phyloP scores from a whole-genome alignment of 805 yeast species.

The Sporopachydermia lactativora region DNA sequence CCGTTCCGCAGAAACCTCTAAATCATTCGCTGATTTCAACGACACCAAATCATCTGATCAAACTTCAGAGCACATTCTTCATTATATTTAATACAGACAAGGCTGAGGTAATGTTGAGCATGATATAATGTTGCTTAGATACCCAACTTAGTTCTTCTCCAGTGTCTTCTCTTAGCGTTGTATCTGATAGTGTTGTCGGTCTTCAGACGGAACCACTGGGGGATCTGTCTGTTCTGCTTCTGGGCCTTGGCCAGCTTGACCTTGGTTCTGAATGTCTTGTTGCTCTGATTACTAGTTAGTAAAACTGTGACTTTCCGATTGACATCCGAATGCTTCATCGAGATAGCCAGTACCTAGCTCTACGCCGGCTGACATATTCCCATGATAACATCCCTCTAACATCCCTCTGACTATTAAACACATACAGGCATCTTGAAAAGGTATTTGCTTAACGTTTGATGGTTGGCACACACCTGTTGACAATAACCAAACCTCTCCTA shows the following conservation, averaged over 20 bases:
- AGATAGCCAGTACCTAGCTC: too few species aligned
- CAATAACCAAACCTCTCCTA: too few species aligned
- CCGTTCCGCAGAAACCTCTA: too few species aligned
- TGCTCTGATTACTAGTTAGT: too few species aligned
- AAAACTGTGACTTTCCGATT: too few species aligned
- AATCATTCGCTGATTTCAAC: too few species aligned
- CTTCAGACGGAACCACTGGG: slow-evolving; percentile 99
- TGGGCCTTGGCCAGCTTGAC: slow-evolving; percentile 98
- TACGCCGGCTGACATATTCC: too few species aligned
- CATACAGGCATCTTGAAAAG: not conserved
- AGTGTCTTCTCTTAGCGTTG: slow-evolving; percentile 99
- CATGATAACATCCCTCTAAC: not conserved
- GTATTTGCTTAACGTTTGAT: not conserved
- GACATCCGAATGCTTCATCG: too few species aligned
- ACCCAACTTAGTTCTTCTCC: slow-evolving; percentile 99
- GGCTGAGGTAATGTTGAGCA: not conserved
- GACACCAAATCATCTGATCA: too few species aligned
- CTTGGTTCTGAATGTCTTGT: slow-evolving; percentile 93
- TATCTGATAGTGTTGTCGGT: slow-evolving; percentile 95
- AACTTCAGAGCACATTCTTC: not conserved
- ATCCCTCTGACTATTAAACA: not conserved
- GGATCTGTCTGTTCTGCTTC: slow-evolving; percentile 99
- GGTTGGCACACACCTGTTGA: too few species aligned
- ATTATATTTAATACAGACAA: not conserved
- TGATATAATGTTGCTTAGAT: slow-evolving; percentile 38